phyloP scores from a whole-genome alignment of 306 rosid genomes.

The Crotalaria pallida region DNA sequence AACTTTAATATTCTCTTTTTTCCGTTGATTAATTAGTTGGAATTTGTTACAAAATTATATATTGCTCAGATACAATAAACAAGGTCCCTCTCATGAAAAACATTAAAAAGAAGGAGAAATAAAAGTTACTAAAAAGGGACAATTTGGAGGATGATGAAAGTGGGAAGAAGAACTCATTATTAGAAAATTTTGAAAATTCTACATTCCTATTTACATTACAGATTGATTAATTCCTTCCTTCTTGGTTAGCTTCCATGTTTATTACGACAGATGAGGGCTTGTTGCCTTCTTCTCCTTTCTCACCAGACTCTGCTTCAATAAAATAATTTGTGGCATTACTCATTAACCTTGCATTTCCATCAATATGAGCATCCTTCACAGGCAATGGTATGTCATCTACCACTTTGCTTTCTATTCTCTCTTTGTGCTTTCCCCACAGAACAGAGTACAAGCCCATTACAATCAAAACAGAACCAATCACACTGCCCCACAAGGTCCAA shows the following conservation, averaged over 20 bases:
- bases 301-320: background rate
- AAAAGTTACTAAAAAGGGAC: conserved; percentile 8
- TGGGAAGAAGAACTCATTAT: background rate
- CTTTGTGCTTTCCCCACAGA: conserved; percentile 92
- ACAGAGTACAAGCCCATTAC: conserved; percentile 73
- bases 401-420: conserved; percentile 31
- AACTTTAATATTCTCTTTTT: conserved; percentile 15
- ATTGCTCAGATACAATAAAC: conserved; percentile 14
- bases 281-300: conserved; percentile 14
- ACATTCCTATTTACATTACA: conserved; percentile 1
- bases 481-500: conserved; percentile 35
- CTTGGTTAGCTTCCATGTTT: conserved; percentile 16
- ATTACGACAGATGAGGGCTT: conserved; percentile 29
- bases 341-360: conserved; percentile 4
- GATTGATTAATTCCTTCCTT: conserved; percentile 10
- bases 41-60: conserved; percentile 26
- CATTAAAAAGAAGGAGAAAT: background rate
- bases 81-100: background rate
- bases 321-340: background rate
- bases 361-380: conserved; percentile 37
- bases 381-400: conserved; percentile 51
- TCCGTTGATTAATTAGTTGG: conserved; percentile 26
- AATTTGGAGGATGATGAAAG: background rate
- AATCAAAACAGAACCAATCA: conserved; percentile 60
- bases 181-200: background rate